A percentile compares a stretch with the other conserved stretches of the same genome.
Evolutionary conservation across 495 filamentous ascomycete species (phyloP).

Genomic region (Aspergillus kassunensis): DNA sequence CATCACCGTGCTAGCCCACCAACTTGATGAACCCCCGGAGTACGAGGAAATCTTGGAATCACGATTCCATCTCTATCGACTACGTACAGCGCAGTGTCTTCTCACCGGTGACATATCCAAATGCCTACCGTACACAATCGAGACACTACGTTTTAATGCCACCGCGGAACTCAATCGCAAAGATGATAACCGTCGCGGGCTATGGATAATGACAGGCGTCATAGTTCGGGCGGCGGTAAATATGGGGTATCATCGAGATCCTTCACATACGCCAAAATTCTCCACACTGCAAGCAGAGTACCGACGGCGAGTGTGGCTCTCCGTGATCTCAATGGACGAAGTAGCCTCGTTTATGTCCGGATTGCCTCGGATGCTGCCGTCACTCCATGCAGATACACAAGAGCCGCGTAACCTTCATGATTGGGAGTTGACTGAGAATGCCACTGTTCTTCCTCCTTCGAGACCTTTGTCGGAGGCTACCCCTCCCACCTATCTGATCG

Average conservation of each 20-base stretch:
- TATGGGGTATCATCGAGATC: slow-evolving; percentile 49
- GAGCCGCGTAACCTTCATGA: slow-evolving; percentile 38
- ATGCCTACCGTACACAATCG: slow-evolving; percentile 35
- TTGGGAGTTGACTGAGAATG: slow-evolving; percentile 26
- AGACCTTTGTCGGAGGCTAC: slow-evolving; percentile 21
- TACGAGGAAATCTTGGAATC: slow-evolving; percentile 8
- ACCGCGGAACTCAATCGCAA: slow-evolving; percentile 33
- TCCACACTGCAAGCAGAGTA: slow-evolving; percentile 52
- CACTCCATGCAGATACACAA: slow-evolving; percentile 30
- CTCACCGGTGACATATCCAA: slow-evolving; percentile 40
- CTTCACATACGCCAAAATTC: slow-evolving; percentile 42
- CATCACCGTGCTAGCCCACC: slow-evolving; percentile 14
- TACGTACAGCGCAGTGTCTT: slow-evolving; percentile 38
- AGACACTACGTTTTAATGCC: slow-evolving; percentile 39
- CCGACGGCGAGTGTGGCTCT: slow-evolving; percentile 51
- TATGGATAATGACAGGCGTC: slow-evolving; percentile 39
- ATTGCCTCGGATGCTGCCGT: slow-evolving; percentile 31
- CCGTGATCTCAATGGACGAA: slow-evolving; percentile 48
- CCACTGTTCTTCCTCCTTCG: slow-evolving; percentile 18
- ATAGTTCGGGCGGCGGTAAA: slow-evolving; percentile 36
- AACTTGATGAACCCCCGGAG: slow-evolving; percentile 4
- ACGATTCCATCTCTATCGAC: slow-evolving; percentile 19
- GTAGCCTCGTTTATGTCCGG: slow-evolving; percentile 39
- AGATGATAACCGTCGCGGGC: slow-evolving; percentile 33
- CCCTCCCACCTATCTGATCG: slow-evolving; percentile 8